These are phyloP conservation scores for Oleoguttula mirabilis DNA, from an alignment of 495 filamentous ascomycete species.

Conservation along the genomic window DNA sequence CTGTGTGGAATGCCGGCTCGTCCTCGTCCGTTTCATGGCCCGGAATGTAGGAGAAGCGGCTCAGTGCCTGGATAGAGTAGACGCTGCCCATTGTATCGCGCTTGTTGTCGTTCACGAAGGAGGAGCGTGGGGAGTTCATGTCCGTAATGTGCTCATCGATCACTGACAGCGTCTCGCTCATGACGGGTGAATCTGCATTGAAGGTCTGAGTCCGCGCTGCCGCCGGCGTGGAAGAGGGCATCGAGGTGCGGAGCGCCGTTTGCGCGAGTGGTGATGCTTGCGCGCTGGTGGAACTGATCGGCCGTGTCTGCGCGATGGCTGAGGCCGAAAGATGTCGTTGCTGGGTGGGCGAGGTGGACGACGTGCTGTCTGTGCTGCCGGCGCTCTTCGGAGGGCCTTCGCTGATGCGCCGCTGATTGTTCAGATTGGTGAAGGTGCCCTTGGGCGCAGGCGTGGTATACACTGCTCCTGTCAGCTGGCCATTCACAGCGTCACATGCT, in stretches of 20 bases:
- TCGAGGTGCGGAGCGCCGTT: slow-evolving; percentile 5
- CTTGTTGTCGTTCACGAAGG: slow-evolving; percentile 39
- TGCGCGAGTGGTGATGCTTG: slow-evolving; percentile 11
- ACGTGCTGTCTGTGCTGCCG: neutral
- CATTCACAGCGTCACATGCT: neutral
- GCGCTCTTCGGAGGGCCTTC: slow-evolving; percentile 12
- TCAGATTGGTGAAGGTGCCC: slow-evolving; percentile 19
- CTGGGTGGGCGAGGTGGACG: slow-evolving; percentile 1
- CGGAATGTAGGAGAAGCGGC: slow-evolving; percentile 77
- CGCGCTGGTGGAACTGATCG: slow-evolving; percentile 15
- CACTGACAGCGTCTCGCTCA: slow-evolving; percentile 93
- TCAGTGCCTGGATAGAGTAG: slow-evolving; percentile 64
- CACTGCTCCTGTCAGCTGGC: slow-evolving; percentile 20
- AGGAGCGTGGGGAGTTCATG: slow-evolving; percentile 63
- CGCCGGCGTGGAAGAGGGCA: slow-evolving; percentile 26
- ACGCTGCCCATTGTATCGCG: slow-evolving; percentile 66
- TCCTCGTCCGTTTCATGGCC: slow-evolving; percentile 48
- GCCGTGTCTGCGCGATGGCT: slow-evolving; percentile 31
- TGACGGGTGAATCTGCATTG: slow-evolving; percentile 50
- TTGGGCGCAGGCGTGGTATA: slow-evolving; percentile 32
- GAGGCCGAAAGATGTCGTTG: slow-evolving; percentile 5
- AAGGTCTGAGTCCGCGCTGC: slow-evolving; percentile 1
- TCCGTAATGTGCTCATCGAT: slow-evolving; percentile 98
- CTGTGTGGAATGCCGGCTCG: slow-evolving; percentile 31
- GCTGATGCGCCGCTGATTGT: slow-evolving; percentile 20